Base-by-base conservation (phyloP, 768 basidiomycete genomes). In the Amanita molliuscula region DNA sequence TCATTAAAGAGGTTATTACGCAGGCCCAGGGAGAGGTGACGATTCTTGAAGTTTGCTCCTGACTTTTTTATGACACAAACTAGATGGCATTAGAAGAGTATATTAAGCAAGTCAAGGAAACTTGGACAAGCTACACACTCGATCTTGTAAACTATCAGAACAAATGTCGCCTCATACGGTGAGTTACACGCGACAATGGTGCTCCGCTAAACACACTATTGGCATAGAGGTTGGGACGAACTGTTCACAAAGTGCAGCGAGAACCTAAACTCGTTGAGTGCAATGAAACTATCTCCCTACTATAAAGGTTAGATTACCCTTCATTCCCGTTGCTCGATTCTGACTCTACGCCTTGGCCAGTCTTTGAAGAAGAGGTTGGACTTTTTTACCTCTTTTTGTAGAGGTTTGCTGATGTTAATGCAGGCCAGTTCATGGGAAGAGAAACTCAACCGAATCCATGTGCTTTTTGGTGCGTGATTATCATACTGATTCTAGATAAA, bases 101-200 rank as follows among this genome's bases (percentile, higher is more conserved):
- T 63, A 85, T 96, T 63, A 86, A 87, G 52, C 88, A 95, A 67
- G 96, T 99, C 61, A 92, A 92, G 64, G 96, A 98, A 67, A 88
- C 78, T 1, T 99, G 96, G 96, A 87, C 89, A 1, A 92, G 78
- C 59, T 98, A 97, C 62, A 89, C 92, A 1, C 75, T 99, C 45
- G 96, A 98, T 58, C 73, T 99, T 40, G 89, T 97, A 58, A 95
- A 97, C 63, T 99, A 98, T 62, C 96, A 98, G 73, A 98, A 92
- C 65, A 99, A 95, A 65, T 98, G 95, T 58, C 86, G 96, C 45
- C 76, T 99, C 21, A 98, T 99, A 55, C 78, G 82, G 83, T 88
- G 58, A 28, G 49, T 16, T 51, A 31, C 3, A 10, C 36, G 26
- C 18, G 20, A 38, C 44, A 10, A 13, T 25, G 6, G 15, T 46